Evolutionary conservation across 768 basidiomycete species (phyloP), one percentile per base, ranked within the genome.

Genomic region (Neoboletus subvelutipes): DNA sequence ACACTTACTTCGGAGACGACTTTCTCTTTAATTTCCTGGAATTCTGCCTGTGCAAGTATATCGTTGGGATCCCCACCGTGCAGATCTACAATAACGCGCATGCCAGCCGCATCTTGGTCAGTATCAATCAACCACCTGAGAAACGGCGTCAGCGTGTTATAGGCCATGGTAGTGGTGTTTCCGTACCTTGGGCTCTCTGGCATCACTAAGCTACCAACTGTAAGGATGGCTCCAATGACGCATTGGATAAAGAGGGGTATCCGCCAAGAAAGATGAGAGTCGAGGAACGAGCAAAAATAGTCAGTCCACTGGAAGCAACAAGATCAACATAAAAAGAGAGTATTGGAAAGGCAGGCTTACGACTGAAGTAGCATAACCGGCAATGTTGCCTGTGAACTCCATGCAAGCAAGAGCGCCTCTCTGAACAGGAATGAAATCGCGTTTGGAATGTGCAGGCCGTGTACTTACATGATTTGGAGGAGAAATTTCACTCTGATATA

Each of bases 401-500:
- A 97, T 93, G 66, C 92, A 94, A 2, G 94, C 95, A 41, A 97
- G 77, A 41, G 90, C 86, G 47, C 95, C 95, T 63, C 95, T 84
- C 87, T 95, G 64, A 54, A 33, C 17, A 6, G 54, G 51, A 42
- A 51, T 48, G 55, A 53, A 26, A 50, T 53, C 22, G 43, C 15
- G 31, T n/a, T 53, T 40, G 50, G 2, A 43, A 42, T 29, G 17
- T 37, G 40, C 39, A 42, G 20, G 52, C 33, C 15, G 15, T 33
- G 10, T 20, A 67, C 84, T 24, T 62, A 90, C 92, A 75, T 95
- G 92, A 64, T 90, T 81, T 3, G 95, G 91, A 31, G 95, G 94
- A 5, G 92, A 94, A 46, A 97, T 93, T 77, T 98, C 95, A 64
- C 91, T 93, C 77, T 97, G 92, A 71, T 94, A 95, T 56, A 94